A percentile compares a stretch with the other conserved stretches of the same genome.
Conservation (phyloP, 257 asterid genomes). For the Apocynum venetum region DNA sequence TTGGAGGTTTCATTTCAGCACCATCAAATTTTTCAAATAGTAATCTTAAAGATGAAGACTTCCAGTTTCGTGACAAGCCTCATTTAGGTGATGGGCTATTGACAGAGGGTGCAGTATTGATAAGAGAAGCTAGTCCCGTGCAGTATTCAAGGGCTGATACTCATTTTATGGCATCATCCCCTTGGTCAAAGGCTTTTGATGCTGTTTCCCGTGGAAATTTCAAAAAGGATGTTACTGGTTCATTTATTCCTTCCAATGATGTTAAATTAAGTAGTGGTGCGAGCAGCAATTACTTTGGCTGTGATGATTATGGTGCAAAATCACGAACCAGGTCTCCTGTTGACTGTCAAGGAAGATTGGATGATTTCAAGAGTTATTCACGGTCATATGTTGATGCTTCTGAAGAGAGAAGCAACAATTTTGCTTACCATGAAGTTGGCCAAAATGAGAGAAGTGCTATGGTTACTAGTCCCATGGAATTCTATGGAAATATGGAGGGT, state of each 20-base stretch:
- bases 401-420: slow-evolving; percentile 30
- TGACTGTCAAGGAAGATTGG: slow-evolving; percentile 29
- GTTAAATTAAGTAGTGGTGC: slow-evolving; percentile 24
- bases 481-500: slow-evolving; percentile 18
- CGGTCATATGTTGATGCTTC: slow-evolving; percentile 32
- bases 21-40: slow-evolving; percentile 27
- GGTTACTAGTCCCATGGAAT: slow-evolving; percentile 25
- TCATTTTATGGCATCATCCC: slow-evolving; percentile 30
- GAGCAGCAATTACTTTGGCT: slow-evolving; percentile 28
- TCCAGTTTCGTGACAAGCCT: slow-evolving; percentile 26
- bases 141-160: slow-evolving; percentile 28
- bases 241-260: slow-evolving; percentile 27
- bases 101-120: slow-evolving; percentile 7
- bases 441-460: slow-evolving; percentile 17
- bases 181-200: slow-evolving; percentile 32
- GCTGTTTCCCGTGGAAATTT: slow-evolving; percentile 15
- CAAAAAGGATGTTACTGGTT: slow-evolving; percentile 27
- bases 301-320: slow-evolving; percentile 31
- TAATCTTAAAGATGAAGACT: slow-evolving; percentile 28
- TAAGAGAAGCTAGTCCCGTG: slow-evolving; percentile 20
- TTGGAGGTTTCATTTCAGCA: slow-evolving; percentile 20
- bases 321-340: slow-evolving; percentile 29
- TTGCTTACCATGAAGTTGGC: slow-evolving; percentile 31
- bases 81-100: slow-evolving; percentile 26
- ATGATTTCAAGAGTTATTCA: slow-evolving; percentile 35